Percentiles rank a stretch among this genome's conserved stretches.
Conservation (phyloP, 345 rosid genomes). For the Eucalyptus grandis region DNA sequence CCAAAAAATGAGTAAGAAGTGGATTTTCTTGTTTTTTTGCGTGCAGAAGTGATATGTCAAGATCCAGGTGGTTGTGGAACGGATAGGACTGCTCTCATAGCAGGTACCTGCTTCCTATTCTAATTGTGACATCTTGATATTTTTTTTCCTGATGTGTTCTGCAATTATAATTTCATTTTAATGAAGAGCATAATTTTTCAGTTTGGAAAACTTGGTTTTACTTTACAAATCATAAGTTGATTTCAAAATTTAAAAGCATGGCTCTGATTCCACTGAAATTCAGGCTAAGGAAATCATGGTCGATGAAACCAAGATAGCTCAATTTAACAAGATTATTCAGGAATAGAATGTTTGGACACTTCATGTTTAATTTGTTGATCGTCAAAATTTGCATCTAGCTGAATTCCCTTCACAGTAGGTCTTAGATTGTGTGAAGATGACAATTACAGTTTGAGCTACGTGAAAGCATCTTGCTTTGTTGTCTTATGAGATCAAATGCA, state of each 20-base stretch:
- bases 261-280: background rate
- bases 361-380: background rate
- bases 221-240: background rate
- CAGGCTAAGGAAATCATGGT: background rate
- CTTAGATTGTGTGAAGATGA: background rate
- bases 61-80: conserved; percentile 17
- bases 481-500: background rate
- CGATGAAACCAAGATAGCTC: background rate
- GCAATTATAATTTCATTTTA: background rate
- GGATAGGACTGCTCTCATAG: conserved; percentile 21
- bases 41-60: conserved; percentile 23
- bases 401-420: background rate
- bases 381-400: background rate
- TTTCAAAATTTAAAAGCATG: background rate
- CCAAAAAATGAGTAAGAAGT: background rate
- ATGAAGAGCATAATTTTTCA: background rate
- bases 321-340: background rate
- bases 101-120: conserved; percentile 3
- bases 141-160: background rate
- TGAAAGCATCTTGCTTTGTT: background rate
- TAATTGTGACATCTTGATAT: background rate
- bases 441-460: background rate
- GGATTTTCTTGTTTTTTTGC: background rate
- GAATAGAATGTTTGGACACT: background rate
- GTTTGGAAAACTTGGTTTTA: background rate